Evolutionary conservation across 768 basidiomycete species (phyloP).

Genomic region (Trametes sanguinea): DNA sequence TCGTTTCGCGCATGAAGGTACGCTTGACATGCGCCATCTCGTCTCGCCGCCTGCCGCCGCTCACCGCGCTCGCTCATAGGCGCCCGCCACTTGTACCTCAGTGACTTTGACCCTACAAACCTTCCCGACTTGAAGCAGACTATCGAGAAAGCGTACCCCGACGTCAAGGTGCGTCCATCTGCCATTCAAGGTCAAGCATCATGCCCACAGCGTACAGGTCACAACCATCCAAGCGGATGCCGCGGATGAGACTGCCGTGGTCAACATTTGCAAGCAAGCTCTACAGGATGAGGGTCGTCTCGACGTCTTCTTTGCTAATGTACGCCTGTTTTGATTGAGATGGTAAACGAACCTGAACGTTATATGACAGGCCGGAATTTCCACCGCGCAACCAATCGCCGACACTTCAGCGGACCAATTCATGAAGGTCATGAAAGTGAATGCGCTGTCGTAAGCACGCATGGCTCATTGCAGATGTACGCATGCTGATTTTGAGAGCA

Average conservation of each 20-base stretch:
- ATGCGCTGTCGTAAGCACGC: slow-evolving; percentile 55
- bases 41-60: background rate
- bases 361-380: slow-evolving; percentile 63
- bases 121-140: slow-evolving; percentile 71
- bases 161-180: slow-evolving; percentile 65
- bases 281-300: slow-evolving; percentile 80
- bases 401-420: slow-evolving; percentile 65
- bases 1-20: slow-evolving; percentile 81
- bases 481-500: slow-evolving; percentile 32
- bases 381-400: slow-evolving; percentile 44
- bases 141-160: slow-evolving; percentile 67
- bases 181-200: too few species aligned
- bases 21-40: slow-evolving; percentile 7
- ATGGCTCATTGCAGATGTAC: background rate
- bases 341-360: background rate
- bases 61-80: slow-evolving; percentile 43
- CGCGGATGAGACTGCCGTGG: slow-evolving; percentile 71
- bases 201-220: slow-evolving; percentile 48
- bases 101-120: slow-evolving; percentile 69
- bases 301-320: slow-evolving; percentile 96
- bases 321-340: slow-evolving; percentile 30
- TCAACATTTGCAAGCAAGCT: slow-evolving; percentile 67
- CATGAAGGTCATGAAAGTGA: slow-evolving; percentile 78
- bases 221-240: slow-evolving; percentile 81
- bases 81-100: slow-evolving; percentile 73